A percentile compares a stretch with the other conserved stretches of the same genome.
Evolutionary conservation across 1,139 yeast species (phyloP).

Genomic region (Neolecta irregularis): DNA sequence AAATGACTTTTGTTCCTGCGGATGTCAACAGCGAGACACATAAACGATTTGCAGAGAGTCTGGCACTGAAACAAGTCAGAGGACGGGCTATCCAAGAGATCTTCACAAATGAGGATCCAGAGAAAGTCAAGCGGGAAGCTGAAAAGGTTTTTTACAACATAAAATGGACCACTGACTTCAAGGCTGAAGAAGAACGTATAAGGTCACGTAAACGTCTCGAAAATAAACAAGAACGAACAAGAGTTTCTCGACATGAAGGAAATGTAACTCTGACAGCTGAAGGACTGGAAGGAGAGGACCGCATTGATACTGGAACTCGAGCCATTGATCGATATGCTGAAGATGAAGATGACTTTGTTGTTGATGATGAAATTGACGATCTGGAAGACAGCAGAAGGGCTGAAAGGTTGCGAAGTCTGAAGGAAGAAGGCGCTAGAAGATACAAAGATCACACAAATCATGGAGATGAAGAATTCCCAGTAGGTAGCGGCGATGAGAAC

Average conservation of each 20-base stretch:
- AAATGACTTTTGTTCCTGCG: conserved; percentile 69
- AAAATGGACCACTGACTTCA: conserved; percentile 18
- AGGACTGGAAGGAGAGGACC: conserved; percentile 21
- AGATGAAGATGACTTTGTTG: conserved; percentile 35
- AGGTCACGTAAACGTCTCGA: conserved; percentile 31
- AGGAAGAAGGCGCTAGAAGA: conserved; percentile 40
- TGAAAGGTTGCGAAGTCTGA: conserved; percentile 42
- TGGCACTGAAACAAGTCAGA: conserved; percentile 46
- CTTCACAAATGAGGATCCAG: conserved; percentile 76
- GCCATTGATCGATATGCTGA: conserved; percentile 40
- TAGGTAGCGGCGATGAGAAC: no score
- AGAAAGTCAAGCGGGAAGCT: conserved; percentile 61
- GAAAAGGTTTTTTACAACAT: conserved; percentile 26
- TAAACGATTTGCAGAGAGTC: conserved; percentile 59
- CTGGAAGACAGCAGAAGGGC: conserved; percentile 40
- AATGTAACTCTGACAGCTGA: conserved; percentile 21
- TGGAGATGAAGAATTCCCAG: no score
- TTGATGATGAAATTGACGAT: conserved; percentile 20
- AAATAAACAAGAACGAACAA: conserved; percentile 53
- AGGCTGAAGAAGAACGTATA: conserved; percentile 38
- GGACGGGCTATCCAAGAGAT: conserved; percentile 40
- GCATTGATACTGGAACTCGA: conserved; percentile 33
- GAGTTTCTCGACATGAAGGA: conserved; percentile 42
- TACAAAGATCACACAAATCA: conserved; percentile 29
- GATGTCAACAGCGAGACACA: conserved; percentile 76